Base-by-base conservation (phyloP, 1,139 yeast genomes). In the Candida sp. region DNA sequence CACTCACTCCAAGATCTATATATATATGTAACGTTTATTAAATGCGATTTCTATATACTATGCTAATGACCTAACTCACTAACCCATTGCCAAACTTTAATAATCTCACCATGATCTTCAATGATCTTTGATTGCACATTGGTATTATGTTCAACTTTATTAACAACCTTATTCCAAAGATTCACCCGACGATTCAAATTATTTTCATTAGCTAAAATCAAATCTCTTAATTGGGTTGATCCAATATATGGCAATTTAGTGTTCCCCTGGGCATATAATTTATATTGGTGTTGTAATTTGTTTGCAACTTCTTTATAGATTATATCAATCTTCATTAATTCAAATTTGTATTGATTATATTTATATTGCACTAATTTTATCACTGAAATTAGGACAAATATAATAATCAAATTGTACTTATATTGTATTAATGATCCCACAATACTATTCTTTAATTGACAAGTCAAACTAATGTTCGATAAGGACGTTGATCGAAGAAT, bases 61-160 rank as follows among this genome's bases (percentile, higher is more conserved):
- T 32, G 21, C 30, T 23, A 38, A 12, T 38, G 25, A 6, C 42
- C 60, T 22, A 67, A 45, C 35, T 70, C 77, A 11, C 87, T 81
- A 27, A 84, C 73, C 96, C 96, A 90, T 57, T 88, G 89, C 96
- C 96, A 89, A 29, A 88, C 89, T 56, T 83, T 81, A 81, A 86
- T 81, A 48, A 89, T 85, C 53, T 89, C 97, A 4, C 97, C 97
- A 54, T 84, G 87, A 36, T 82, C 72, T 57, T 90, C 97, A 48
- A 80, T 64, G 48, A 83, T 77, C 40, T 80, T 73, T 38, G 73
- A 68, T 37, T 80, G 72, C 23, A 89, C 78, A 52, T 84, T 84
- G 30, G 84, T 66, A 54, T 88, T 86, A 43, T 67, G 64, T 55
- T 90, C 97, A 8, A 93, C 77, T 39, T 68, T 72, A 34, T 64